A percentile compares a stretch with the other conserved stretches of the same genome.
phyloP scores from a whole-genome alignment of 345 rosid species.

The Litchi chinensis region DNA sequence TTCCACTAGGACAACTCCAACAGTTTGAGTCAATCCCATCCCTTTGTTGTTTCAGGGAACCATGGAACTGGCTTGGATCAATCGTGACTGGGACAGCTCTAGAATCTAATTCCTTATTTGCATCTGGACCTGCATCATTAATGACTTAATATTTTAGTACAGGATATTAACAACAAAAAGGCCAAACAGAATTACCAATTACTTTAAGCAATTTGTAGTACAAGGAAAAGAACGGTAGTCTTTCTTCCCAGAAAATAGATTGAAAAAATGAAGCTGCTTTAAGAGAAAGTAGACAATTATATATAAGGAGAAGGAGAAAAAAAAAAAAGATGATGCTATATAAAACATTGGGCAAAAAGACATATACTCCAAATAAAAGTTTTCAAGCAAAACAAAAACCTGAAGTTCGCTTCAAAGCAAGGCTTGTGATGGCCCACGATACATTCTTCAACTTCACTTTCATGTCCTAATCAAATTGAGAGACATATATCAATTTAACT shows the following conservation, averaged over 20 bases:
- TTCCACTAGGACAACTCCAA: conserved; percentile 89
- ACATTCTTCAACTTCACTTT: conserved; percentile 81
- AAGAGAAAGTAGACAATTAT: neutral
- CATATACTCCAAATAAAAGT: neutral
- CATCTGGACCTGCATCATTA: conserved; percentile 55
- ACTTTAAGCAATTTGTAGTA: neutral
- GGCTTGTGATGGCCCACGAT: conserved; percentile 85
- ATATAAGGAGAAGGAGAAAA: too few relatives aligned
- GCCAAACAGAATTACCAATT: neutral
- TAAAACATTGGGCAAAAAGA: conserved; percentile 1
- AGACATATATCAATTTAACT: conserved; percentile 28
- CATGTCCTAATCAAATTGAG: conserved; percentile 44
- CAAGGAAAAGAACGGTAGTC: neutral
- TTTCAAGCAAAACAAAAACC: conserved; percentile 45
- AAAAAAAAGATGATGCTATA: neutral
- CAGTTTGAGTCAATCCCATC: conserved; percentile 72
- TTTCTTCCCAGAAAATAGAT: neutral
- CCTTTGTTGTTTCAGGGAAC: conserved; percentile 62
- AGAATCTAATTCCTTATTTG: conserved; percentile 63
- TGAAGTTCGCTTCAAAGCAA: conserved; percentile 66
- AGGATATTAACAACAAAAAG: neutral
- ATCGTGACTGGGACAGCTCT: conserved; percentile 47
- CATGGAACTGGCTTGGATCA: conserved; percentile 60
- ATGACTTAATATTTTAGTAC: conserved; percentile 27
- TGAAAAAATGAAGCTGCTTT: neutral